Evolutionary conservation across 768 basidiomycete species (phyloP).

Genomic region (Auriscalpium vulgare): DNA sequence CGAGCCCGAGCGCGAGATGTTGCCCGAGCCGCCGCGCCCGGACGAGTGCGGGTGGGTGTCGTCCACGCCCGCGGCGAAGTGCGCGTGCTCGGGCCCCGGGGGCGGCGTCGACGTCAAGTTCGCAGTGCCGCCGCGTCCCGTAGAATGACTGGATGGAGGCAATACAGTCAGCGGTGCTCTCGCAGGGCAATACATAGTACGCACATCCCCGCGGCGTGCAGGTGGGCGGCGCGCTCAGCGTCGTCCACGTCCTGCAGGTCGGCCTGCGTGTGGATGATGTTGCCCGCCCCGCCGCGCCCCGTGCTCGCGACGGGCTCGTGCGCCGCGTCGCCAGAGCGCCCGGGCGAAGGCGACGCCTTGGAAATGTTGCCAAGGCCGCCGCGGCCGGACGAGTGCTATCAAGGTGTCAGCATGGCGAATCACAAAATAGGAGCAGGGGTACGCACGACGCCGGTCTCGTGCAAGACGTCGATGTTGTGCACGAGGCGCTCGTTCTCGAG

Average conservation of each 20-base stretch:
- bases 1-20: constrained; percentile 36
- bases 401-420: neutral
- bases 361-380: constrained; percentile 59
- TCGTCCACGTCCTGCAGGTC: constrained; percentile 24
- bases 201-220: constrained; percentile 29
- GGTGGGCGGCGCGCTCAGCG: constrained; percentile 25
- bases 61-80: constrained; percentile 19
- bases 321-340: constrained; percentile 40
- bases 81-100: too few relatives aligned
- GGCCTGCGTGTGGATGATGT: constrained; percentile 32
- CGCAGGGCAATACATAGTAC: constrained; percentile 9
- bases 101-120: constrained; percentile 30
- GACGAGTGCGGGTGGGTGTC: constrained; percentile 28
- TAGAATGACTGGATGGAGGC: constrained; percentile 41
- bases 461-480: constrained; percentile 4
- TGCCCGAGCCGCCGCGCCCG: constrained; percentile 58
- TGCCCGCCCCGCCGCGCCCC: constrained; percentile 61
- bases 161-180: neutral
- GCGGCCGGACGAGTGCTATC: constrained; percentile 53
- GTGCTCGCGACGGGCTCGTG: constrained; percentile 40
- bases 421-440: constrained; percentile 11
- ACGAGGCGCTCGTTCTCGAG: constrained; percentile 20
- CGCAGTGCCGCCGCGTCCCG: constrained; percentile 61
- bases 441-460: constrained; percentile 24
- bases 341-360: neutral